A percentile compares a stretch with the other conserved stretches of the same genome.
These are phyloP conservation scores for Camillea tinctor DNA, from an alignment of 2,329 filamentous ascomycete genomes.

Conservation along the genomic window DNA sequence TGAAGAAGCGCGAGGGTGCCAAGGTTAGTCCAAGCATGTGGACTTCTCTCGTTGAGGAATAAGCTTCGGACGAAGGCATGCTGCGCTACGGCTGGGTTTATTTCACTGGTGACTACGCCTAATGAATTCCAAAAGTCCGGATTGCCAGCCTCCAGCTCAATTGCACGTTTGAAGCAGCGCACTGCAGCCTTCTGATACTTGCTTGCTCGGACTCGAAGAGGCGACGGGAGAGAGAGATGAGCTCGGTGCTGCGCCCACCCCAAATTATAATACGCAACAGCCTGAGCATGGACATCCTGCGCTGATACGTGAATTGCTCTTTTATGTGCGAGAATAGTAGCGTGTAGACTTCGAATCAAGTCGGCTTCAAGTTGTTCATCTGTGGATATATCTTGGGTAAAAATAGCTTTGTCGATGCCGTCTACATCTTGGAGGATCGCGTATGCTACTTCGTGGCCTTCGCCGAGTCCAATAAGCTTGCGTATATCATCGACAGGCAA, in stretches of 20 bases:
- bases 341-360: constrained; percentile 61
- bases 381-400: constrained; percentile 44
- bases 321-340: constrained; percentile 83
- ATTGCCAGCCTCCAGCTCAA: constrained; percentile 92
- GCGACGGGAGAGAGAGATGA: constrained; percentile 61
- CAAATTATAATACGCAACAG: constrained; percentile 95
- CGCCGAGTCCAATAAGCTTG: constrained; percentile 54
- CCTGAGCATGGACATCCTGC: constrained; percentile 79
- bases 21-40: constrained; percentile 86
- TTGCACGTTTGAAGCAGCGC: constrained; percentile 89
- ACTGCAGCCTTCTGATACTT: constrained; percentile 79
- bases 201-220: constrained; percentile 56
- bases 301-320: constrained; percentile 72
- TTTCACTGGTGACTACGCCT: constrained; percentile 81
- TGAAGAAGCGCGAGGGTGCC: constrained; percentile 83
- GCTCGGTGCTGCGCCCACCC: constrained; percentile 91
- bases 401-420: constrained; percentile 49
- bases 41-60: constrained; percentile 86
- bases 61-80: constrained; percentile 90
- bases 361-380: constrained; percentile 50
- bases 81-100: constrained; percentile 86
- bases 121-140: constrained; percentile 96
- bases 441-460: constrained; percentile 53
- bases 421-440: constrained; percentile 69
- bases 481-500: constrained; percentile 61